These are phyloP conservation scores for Psilocybe mexicana DNA, from an alignment of 1,284 basidiomycete species.

Conservation along the genomic window DNA sequence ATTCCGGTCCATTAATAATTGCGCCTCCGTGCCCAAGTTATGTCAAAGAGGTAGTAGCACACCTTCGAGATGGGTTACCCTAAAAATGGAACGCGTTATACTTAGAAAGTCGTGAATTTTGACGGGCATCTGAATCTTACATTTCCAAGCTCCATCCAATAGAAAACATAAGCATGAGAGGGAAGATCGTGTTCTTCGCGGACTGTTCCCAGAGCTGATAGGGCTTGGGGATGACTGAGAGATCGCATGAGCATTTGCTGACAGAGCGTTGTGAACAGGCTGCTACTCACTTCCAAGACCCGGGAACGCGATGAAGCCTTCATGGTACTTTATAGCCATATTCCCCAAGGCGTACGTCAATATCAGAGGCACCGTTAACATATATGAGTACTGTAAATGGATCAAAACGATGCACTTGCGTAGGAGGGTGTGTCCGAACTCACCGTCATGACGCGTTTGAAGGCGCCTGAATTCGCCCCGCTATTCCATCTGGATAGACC, in stretches of 20 bases:
- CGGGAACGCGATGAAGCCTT: conserved; percentile 56
- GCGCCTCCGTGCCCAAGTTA: neutral
- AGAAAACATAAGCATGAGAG: conserved; percentile 61
- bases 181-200: conserved; percentile 53
- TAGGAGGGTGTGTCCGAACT: conserved; percentile 25
- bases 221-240: conserved; percentile 66
- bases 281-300: conserved; percentile 49
- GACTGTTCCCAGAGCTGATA: conserved; percentile 53
- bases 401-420: neutral
- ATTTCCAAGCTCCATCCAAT: conserved; percentile 72
- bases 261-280: neutral
- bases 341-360: conserved; percentile 62
- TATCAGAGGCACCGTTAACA: conserved; percentile 62
- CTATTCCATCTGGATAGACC: conserved; percentile 59
- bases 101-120: neutral
- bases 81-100: conserved; percentile 26
- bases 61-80: conserved; percentile 81
- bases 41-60: conserved; percentile 1
- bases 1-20: neutral
- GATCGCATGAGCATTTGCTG: neutral
- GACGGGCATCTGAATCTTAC: conserved; percentile 39
- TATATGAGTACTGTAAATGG: conserved; percentile 65
- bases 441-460: conserved; percentile 81
- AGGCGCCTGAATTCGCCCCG: conserved; percentile 63
- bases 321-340: conserved; percentile 65